Evolutionary conservation across 352 stramenopile species (phyloP), one percentile per base, ranked within the genome.

Genomic region (Phytophthora pseudosyringae): DNA sequence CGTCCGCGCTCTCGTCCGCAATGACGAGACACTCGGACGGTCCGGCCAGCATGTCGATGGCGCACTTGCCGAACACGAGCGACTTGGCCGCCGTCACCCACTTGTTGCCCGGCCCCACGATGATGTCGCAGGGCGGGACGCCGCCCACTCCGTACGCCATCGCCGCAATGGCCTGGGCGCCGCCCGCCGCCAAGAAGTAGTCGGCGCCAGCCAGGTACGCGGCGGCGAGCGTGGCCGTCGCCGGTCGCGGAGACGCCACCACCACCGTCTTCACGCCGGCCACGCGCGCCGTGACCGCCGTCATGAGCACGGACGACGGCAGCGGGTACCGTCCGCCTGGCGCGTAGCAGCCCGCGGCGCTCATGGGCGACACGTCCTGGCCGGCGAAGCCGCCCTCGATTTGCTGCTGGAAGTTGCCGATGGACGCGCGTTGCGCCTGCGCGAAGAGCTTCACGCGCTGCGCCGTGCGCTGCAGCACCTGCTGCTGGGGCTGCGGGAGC

Each of bases 1-100:
- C 71, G 52, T 81, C 87, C 0, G 95, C 77, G 7, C 78, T 96
- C 6, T 94, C 83, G 69, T 99, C 98, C 11, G 95, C 97, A 75
- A 99, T 97, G 2, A 99, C 97, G 47, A 99, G 87, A 25, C 98
- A 98, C 78, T 99, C 98, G 18, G 92, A 98, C 8, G 98, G 98
- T 13, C 98, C 98, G 0, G 98, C 98, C 29, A 99, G 78, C 98
- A 99, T 99, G 81, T 99, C 98, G 75, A 99, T 99, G 15, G 93
- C 97, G 73, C 97, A 99, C 64, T 97, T 95, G 69, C 94, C 97
- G 71, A 91, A 97, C 38, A 99, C 96, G 13, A 99, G 88, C 32
- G 88, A 97, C 78, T 99, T 99, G 54, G 98, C 98, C 1, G 97
- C 97, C 9, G 97, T 99, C n/a, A 99, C 98, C 97, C 97, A 99